A percentile compares a stretch with the other conserved stretches of the same genome.
Conservation (phyloP, 306 rosid species). For the Cucurbita pepo region DNA sequence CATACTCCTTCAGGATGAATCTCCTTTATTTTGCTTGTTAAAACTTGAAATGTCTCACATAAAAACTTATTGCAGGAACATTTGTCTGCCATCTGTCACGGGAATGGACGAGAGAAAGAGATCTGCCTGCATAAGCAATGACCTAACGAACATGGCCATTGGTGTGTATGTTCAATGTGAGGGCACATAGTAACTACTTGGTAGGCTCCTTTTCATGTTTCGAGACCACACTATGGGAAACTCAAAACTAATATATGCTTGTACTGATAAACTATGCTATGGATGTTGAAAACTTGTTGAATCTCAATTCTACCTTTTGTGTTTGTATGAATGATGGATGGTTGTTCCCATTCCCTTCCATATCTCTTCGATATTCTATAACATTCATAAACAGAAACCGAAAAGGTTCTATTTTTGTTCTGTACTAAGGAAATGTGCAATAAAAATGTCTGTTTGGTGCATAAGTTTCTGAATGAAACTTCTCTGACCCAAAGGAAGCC, state of each 20-base stretch:
- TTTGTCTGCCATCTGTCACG: slow-evolving; percentile 2
- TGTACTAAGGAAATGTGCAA: neutral
- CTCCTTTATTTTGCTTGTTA: neutral
- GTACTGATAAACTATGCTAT: neutral
- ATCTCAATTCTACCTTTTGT: neutral
- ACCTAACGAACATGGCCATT: slow-evolving; percentile 1
- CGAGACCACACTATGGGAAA: slow-evolving; percentile 1
- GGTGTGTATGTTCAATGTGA: slow-evolving; percentile 2
- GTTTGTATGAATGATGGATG: neutral
- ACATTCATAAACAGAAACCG: neutral
- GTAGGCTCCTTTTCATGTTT: slow-evolving; percentile 1
- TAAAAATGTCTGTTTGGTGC: neutral
- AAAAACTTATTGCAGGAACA: neutral
- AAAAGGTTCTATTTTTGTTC: neutral
- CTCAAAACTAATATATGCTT: slow-evolving; percentile 7
- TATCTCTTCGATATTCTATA: neutral
- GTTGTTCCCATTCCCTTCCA: neutral
- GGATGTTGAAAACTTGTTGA: neutral
- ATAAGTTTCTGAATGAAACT: neutral
- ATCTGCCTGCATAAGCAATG: slow-evolving; percentile 3
- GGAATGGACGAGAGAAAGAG: slow-evolving; percentile 7
- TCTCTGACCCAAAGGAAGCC: neutral
- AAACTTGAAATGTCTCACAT: neutral
- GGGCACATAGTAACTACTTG: neutral
- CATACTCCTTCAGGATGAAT: neutral